A percentile compares a stretch with the other conserved stretches of the same genome.
Evolutionary conservation across 495 filamentous ascomycete species (phyloP).

Genomic region (Copromyces sp.): DNA sequence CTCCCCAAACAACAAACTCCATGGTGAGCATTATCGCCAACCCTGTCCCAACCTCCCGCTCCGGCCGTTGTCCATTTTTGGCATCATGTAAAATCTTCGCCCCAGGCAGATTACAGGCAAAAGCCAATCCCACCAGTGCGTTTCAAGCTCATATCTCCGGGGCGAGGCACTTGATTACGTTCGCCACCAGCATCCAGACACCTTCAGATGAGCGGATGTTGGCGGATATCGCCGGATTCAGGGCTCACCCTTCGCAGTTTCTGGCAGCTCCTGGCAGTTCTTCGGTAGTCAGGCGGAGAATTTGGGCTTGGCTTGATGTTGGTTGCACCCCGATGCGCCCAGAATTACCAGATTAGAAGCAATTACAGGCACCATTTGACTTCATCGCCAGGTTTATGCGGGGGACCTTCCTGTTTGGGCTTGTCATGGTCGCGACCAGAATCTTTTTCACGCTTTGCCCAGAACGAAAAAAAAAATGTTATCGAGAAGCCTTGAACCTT

Average conservation of each 20-base stretch:
- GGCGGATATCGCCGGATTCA: background rate
- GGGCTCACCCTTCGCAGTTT: background rate
- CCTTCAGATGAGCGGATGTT: background rate
- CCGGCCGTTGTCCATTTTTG: background rate
- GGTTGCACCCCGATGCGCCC: background rate
- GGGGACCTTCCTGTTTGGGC: slow-evolving; percentile 11
- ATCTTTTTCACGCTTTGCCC: background rate
- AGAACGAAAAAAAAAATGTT: background rate
- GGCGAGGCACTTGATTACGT: background rate
- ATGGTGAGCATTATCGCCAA: background rate
- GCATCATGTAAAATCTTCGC: background rate
- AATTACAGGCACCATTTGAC: background rate
- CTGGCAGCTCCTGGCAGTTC: background rate
- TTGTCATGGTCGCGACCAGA: background rate
- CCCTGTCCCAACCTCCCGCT: background rate
- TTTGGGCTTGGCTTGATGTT: background rate
- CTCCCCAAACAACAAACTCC: background rate
- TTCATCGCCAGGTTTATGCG: background rate
- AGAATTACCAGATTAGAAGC: background rate
- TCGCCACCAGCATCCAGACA: background rate
- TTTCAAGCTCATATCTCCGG: background rate
- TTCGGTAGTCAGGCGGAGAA: background rate
- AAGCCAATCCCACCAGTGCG: background rate
- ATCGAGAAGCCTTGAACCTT: background rate
- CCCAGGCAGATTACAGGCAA: background rate